A percentile compares a stretch with the other conserved stretches of the same genome.
Evolutionary conservation across 306 rosid species (phyloP).

Genomic region (Inga leiocalycina): DNA sequence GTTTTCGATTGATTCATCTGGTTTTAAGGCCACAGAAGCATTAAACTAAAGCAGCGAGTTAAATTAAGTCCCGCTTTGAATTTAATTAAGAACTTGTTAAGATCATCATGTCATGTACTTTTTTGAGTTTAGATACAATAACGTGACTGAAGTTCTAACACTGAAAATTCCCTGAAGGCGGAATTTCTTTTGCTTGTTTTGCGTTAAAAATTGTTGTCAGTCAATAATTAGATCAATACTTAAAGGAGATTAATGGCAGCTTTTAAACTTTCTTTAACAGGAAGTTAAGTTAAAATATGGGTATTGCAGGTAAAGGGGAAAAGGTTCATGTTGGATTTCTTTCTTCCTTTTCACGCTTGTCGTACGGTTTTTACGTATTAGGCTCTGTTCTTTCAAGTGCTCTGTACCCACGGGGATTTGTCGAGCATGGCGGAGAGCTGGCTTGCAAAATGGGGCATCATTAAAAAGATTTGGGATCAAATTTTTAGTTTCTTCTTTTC

Average conservation of each 20-base stretch:
- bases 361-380: conserved; percentile 16
- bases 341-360: conserved; percentile 29
- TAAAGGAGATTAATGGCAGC: neutral
- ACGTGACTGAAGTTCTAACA: conserved; percentile 44
- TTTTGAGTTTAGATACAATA: conserved; percentile 25
- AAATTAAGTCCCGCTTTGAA: conserved; percentile 56
- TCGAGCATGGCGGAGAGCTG: conserved; percentile 14
- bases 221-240: conserved; percentile 18
- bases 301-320: neutral
- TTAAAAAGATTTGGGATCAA: neutral
- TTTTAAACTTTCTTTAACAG: neutral
- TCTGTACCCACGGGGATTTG: conserved; percentile 35
- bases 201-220: neutral
- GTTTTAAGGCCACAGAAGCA: neutral
- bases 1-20: conserved; percentile 24
- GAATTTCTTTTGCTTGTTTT: neutral
- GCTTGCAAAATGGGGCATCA: conserved; percentile 25
- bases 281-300: neutral
- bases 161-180: conserved; percentile 30
- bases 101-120: conserved; percentile 19
- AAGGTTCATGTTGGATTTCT: conserved; percentile 36
- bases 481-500: neutral
- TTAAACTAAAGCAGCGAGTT: conserved; percentile 34
- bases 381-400: conserved; percentile 19
- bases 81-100: conserved; percentile 6